Percentiles rank a stretch among this genome's conserved stretches.
Conservation (phyloP, 2,329 filamentous ascomycete genomes). For the Fusarium odoratissimum region DNA sequence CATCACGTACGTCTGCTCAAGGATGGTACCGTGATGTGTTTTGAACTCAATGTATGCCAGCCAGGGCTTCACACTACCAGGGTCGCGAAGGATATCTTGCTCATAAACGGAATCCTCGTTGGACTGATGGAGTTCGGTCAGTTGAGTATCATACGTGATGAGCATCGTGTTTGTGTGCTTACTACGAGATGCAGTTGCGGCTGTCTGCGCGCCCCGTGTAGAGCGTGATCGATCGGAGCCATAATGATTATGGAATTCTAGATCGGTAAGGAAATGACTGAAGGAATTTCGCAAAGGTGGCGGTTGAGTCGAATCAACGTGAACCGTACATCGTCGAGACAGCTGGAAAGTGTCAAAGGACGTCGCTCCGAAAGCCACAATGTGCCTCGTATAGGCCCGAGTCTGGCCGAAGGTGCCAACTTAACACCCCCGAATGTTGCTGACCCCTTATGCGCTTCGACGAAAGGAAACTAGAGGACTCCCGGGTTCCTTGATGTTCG, state of each 20-base stretch:
- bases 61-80: constrained; percentile 91
- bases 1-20: constrained; percentile 88
- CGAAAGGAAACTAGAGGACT: not conserved
- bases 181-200: constrained; percentile 64
- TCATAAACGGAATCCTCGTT: constrained; percentile 96
- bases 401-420: constrained; percentile 5
- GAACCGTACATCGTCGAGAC: constrained; percentile 40
- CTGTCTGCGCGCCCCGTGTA: constrained; percentile 54
- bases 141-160: constrained; percentile 8
- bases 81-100: constrained; percentile 90
- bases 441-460: not conserved
- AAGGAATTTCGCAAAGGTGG: constrained; percentile 11
- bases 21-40: constrained; percentile 81
- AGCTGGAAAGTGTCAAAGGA: constrained; percentile 11
- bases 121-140: constrained; percentile 61
- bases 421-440: not conserved
- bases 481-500: not conserved
- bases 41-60: constrained; percentile 94
- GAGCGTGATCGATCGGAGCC: constrained; percentile 40
- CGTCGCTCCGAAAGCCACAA: not conserved
- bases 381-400: not conserved
- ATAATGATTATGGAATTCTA: constrained; percentile 15
- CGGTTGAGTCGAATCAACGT: constrained; percentile 29
- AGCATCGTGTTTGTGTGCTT: constrained; percentile 39
- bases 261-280: not conserved